Base-by-base conservation (phyloP, 768 basidiomycete genomes). In the Boletus barrowsii region DNA sequence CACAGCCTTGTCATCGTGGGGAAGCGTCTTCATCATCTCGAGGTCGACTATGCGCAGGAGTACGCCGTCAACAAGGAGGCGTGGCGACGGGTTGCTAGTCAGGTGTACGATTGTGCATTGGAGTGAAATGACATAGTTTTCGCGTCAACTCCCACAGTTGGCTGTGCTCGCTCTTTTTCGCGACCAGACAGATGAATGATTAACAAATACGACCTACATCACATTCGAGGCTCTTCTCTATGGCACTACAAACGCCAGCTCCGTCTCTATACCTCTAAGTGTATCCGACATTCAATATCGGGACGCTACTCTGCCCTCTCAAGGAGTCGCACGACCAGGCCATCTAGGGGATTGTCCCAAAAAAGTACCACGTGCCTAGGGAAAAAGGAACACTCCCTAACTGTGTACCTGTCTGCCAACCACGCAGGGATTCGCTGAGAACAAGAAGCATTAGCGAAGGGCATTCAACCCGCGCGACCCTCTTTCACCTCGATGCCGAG, bases 1-100 rank as follows among this genome's bases (percentile, higher is more conserved):
- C 97, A 99, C 67, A 90, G 87, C 65, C 75, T 98, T 35, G 84
- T 99, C 17, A 87, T 98, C 50, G 89, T 98, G 13, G 96, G 97
- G 2, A 89, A 83, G 71, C 76, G 91, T 53, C 72, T 98, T 46
- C 97, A 99, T 67, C 90, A 92, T 51, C 78, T 98, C 11, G 97
- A 98, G 71, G 82, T 90, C 10, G 90, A 95, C 62, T 99, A 90
- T 70, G 92, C 90, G 0, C 81, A 84, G 55, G 77, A 76, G 40
- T 98, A 82, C 68, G 90, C 92, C 1, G 49, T 70, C 20, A 55
- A 62, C 32, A 55, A 61, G 35, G 64, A 72, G 24, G 57, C 57
- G 13, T 70, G 68, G 68, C 49, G 59, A 26, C 49, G 42, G 17
- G 65, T 69, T 11, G 67, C 67, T 43, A 53, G 57, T 45, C 54